Conservation (phyloP, 306 rosid genomes). For the Ormosia emarginata region DNA sequence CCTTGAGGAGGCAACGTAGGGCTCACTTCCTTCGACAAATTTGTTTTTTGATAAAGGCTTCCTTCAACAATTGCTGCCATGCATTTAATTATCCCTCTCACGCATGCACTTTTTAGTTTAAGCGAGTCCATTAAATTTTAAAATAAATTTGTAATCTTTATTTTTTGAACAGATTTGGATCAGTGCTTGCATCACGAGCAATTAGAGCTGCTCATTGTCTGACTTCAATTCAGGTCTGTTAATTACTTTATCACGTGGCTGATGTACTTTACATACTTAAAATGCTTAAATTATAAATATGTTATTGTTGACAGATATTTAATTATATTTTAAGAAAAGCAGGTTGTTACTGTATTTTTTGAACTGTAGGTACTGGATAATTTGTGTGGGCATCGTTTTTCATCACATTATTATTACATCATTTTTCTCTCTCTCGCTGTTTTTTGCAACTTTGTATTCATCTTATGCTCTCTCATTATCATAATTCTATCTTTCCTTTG, state of each 20-base stretch:
- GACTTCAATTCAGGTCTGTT: conserved; percentile 71
- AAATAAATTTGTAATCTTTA: not conserved
- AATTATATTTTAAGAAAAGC: not conserved
- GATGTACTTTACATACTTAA: not conserved
- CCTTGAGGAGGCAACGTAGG: conserved; percentile 73
- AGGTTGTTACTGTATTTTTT: not conserved
- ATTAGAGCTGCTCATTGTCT: conserved; percentile 83
- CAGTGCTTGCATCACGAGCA: conserved; percentile 57
- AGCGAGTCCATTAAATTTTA: not conserved
- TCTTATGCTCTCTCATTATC: not conserved
- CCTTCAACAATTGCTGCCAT: conserved; percentile 1
- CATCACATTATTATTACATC: not conserved
- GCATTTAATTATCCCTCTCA: not conserved
- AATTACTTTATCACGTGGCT: conserved; percentile 12
- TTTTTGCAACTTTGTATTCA: not conserved
- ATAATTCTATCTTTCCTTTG: not conserved
- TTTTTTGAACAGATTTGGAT: conserved; percentile 53
- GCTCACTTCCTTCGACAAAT: conserved; percentile 1
- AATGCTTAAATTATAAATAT: not conserved
- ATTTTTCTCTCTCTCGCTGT: not conserved
- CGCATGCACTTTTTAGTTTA: not conserved
- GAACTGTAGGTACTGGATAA: not conserved
- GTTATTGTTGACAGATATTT: not conserved
- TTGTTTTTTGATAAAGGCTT: not conserved
- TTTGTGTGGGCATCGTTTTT: not conserved